These are phyloP conservation scores for Boletus sp. DNA, from an alignment of 768 basidiomycete species.

Conservation along the genomic window DNA sequence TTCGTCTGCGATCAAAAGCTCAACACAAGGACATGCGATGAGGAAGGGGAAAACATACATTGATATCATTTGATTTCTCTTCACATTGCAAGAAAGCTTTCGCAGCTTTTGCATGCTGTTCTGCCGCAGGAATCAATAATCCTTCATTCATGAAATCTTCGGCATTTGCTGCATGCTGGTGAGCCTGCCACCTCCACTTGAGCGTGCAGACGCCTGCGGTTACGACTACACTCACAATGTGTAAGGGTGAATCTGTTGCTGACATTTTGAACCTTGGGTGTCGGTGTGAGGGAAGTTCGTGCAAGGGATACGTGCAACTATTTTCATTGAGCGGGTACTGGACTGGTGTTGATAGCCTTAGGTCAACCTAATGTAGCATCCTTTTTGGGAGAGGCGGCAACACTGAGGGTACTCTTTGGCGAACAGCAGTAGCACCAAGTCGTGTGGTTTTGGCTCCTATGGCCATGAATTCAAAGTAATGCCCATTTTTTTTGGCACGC, in stretches of 20 bases:
- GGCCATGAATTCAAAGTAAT: too few species aligned
- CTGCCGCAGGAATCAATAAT: conserved; percentile 66
- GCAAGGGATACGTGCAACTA: background rate
- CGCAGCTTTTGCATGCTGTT: conserved; percentile 75
- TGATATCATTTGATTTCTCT: conserved; percentile 70
- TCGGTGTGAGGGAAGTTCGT: too few species aligned
- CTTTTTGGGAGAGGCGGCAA: conserved; percentile 12
- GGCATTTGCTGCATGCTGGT: conserved; percentile 79
- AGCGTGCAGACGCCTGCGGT: background rate
- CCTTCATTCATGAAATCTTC: conserved; percentile 69
- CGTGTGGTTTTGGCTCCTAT: too few species aligned
- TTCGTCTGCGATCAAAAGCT: conserved; percentile 53
- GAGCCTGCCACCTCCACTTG: conserved; percentile 51
- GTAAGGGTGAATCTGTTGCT: conserved; percentile 48
- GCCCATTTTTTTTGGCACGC: too few species aligned
- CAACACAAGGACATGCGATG: background rate
- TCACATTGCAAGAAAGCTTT: conserved; percentile 72
- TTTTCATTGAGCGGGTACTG: conserved; percentile 3
- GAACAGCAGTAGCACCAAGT: too few species aligned
- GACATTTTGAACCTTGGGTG: conserved; percentile 24
- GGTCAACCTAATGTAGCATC: background rate
- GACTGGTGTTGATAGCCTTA: too few species aligned
- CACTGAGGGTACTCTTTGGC: background rate
- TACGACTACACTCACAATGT: conserved; percentile 38
- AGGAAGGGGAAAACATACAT: conserved; percentile 44